These are phyloP conservation scores for Rosa multiflora DNA, from an alignment of 306 rosid genomes.

Conservation along the genomic window DNA sequence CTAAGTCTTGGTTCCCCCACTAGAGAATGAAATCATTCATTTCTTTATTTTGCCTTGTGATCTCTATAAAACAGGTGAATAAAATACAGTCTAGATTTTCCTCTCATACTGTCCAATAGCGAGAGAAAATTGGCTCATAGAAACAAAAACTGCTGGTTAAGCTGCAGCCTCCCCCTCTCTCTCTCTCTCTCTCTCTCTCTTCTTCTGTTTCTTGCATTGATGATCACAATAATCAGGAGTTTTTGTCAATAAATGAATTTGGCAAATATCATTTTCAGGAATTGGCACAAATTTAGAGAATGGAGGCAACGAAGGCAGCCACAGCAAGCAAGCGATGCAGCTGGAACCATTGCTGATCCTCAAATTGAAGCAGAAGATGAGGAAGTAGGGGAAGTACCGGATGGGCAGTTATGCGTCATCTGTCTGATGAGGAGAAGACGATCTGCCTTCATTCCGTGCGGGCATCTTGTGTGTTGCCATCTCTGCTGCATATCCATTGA, in stretches of 20 bases:
- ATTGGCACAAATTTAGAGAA: constrained; percentile 82
- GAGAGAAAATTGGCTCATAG: not conserved
- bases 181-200: too few species aligned
- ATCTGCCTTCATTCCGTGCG: constrained; percentile 83
- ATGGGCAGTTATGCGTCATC: constrained; percentile 76
- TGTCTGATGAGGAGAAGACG: constrained; percentile 86
- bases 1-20: not conserved
- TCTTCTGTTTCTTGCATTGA: not conserved
- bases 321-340: constrained; percentile 40
- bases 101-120: not conserved
- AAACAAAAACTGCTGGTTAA: not conserved
- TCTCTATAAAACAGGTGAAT: not conserved
- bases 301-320: constrained; percentile 62
- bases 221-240: not conserved
- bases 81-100: not conserved
- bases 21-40: not conserved
- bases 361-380: constrained; percentile 49
- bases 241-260: constrained; percentile 9
- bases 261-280: constrained; percentile 45
- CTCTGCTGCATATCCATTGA: constrained; percentile 68
- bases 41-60: not conserved
- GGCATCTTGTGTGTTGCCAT: constrained; percentile 87
- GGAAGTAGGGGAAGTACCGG: constrained; percentile 60
- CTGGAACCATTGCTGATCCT: constrained; percentile 26
- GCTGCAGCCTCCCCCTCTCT: not conserved